Conservation (phyloP, 1,139 yeast species). For the Scheffersomyces lignicola region DNA sequence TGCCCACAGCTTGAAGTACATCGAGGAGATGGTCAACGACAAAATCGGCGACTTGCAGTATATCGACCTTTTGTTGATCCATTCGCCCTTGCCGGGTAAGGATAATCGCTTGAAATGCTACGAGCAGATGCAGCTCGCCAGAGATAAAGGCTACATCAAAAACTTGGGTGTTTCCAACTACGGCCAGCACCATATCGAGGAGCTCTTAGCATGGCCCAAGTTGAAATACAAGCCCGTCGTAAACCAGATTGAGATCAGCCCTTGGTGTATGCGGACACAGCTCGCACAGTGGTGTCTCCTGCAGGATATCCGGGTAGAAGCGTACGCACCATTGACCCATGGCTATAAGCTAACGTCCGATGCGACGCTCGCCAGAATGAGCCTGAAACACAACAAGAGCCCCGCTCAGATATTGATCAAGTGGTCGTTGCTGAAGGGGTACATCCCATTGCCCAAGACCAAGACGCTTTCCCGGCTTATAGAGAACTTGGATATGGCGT, state of each 20-base stretch:
- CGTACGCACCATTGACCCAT: conserved; percentile 42
- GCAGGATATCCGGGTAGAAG: conserved; percentile 34
- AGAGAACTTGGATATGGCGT: conserved; percentile 44
- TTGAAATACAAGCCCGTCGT: conserved; percentile 56
- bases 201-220: conserved; percentile 53
- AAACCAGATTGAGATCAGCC: conserved; percentile 71
- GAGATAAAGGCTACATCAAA: conserved; percentile 53
- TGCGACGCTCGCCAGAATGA: conserved; percentile 17
- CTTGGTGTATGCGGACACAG: conserved; percentile 72
- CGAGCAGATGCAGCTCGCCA: conserved; percentile 65
- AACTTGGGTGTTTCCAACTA: conserved; percentile 72
- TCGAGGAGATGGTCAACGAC: conserved; percentile 23
- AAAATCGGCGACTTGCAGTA: conserved; percentile 38
- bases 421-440: conserved; percentile 46
- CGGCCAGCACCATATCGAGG: conserved; percentile 61
- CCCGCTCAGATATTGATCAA: conserved; percentile 35
- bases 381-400: conserved; percentile 25
- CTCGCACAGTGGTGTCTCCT: conserved; percentile 53
- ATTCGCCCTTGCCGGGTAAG: conserved; percentile 60
- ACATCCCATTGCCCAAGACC: conserved; percentile 40
- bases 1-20: conserved; percentile 24
- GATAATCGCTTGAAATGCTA: conserved; percentile 53
- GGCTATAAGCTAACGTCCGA: conserved; percentile 29
- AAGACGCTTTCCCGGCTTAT: conserved; percentile 24
- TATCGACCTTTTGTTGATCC: conserved; percentile 57